Evolutionary conservation across 345 rosid species (phyloP).

Genomic region (Anastatica hierochuntica): DNA sequence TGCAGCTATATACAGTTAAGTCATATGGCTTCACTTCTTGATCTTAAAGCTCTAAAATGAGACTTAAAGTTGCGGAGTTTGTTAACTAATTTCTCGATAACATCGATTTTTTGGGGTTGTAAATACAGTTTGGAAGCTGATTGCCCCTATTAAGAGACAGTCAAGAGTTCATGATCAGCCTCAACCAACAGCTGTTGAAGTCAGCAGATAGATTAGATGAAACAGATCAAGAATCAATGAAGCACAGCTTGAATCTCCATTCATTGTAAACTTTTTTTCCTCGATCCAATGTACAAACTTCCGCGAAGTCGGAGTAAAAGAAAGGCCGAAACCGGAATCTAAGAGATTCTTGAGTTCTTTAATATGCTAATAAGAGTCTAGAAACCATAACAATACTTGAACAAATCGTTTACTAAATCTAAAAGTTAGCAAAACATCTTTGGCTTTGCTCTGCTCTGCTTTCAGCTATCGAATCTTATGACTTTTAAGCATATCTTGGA

Average conservation of each 20-base stretch:
- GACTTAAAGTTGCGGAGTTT: not conserved
- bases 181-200: slow-evolving; percentile 26
- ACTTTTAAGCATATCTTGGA: not conserved
- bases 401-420: too few species aligned
- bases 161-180: slow-evolving; percentile 36
- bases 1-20: slow-evolving; percentile 65
- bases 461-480: too few species aligned
- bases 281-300: too few species aligned
- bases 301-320: too few species aligned
- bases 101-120: not conserved
- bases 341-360: too few species aligned
- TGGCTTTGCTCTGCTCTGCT: too few species aligned
- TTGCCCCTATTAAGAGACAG: slow-evolving; percentile 51
- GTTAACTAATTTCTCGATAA: not conserved
- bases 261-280: not conserved
- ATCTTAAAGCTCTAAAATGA: not conserved
- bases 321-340: too few species aligned
- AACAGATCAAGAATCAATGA: not conserved
- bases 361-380: too few species aligned
- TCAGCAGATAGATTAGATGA: slow-evolving; percentile 16
- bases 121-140: slow-evolving; percentile 68
- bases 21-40: slow-evolving; percentile 1
- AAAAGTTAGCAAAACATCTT: too few species aligned
- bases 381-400: too few species aligned
- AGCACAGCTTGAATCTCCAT: not conserved